Evolutionary conservation across 371 early-diverging fungal species (phyloP).

Genomic region (Basidiobolus meristosporus): DNA sequence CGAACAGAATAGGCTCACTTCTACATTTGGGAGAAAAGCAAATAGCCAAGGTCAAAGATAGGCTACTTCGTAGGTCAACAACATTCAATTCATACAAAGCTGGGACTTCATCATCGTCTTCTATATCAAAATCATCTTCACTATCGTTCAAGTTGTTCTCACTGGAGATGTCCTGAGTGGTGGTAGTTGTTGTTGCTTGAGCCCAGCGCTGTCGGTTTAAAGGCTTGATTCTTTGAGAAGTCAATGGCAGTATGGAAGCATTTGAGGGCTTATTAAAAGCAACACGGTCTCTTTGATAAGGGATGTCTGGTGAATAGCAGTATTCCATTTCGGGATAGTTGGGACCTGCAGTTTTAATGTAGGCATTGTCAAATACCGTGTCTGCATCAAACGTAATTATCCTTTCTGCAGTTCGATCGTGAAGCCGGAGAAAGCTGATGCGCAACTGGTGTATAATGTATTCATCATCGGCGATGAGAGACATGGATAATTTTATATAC

Average conservation of each 20-base stretch:
- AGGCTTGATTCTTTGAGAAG: neutral
- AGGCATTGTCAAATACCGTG: slow-evolving; percentile 48
- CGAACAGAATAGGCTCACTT: too few relatives aligned
- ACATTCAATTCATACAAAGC: too few relatives aligned
- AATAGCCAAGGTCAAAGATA: too few relatives aligned
- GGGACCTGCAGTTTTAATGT: slow-evolving; percentile 50
- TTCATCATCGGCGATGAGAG: slow-evolving; percentile 47
- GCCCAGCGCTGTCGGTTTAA: neutral
- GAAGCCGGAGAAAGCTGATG: slow-evolving; percentile 46
- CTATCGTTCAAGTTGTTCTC: neutral
- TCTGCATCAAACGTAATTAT: slow-evolving; percentile 41
- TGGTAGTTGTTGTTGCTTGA: neutral
- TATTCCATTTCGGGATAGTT: slow-evolving; percentile 49
- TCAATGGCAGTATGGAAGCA: neutral
- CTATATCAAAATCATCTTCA: neutral
- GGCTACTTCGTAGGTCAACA: too few relatives aligned
- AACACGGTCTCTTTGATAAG: slow-evolving; percentile 1
- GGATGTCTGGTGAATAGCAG: slow-evolving; percentile 36
- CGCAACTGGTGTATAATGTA: slow-evolving; percentile 59
- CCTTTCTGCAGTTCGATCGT: slow-evolving; percentile 49
- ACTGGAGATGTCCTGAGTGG: neutral
- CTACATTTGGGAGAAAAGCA: too few relatives aligned
- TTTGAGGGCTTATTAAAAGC: slow-evolving; percentile 1
- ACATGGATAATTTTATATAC: slow-evolving; percentile 17
- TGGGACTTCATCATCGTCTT: neutral